These are phyloP conservation scores for Hansenula sp. DNA, from an alignment of 1,139 yeast genomes.

Conservation along the genomic window DNA sequence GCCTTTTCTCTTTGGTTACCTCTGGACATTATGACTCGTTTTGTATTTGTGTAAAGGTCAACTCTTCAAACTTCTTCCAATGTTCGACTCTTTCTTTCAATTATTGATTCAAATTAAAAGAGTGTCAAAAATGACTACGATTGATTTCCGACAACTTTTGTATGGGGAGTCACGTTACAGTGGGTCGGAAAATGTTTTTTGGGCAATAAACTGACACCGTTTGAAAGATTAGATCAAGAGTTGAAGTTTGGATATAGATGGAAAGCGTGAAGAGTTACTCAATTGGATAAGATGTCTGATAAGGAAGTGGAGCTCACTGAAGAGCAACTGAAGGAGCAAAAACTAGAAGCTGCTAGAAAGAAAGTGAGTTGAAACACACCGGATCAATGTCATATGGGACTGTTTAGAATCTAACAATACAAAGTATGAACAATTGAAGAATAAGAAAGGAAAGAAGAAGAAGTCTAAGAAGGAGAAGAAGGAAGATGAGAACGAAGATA, in stretches of 20 bases:
- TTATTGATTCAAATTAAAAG: no score
- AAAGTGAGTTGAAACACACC: conserved; percentile 28
- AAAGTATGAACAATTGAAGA: conserved; percentile 57
- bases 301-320: conserved; percentile 18
- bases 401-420: conserved; percentile 6
- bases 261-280: no score
- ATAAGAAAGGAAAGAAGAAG: conserved; percentile 47
- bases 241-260: no score
- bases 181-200: background rate
- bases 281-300: background rate
- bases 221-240: no score
- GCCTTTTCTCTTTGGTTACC: conserved; percentile 97
- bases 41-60: background rate
- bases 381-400: background rate
- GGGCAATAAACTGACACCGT: no score
- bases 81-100: no score
- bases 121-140: no score
- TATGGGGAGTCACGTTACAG: background rate
- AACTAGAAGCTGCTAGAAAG: conserved; percentile 62
- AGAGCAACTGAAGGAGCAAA: conserved; percentile 43
- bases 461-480: conserved; percentile 28
- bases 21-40: conserved; percentile 61
- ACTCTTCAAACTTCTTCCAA: background rate
- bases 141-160: no score
- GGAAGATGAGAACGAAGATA: conserved; percentile 17